Evolutionary conservation across 1,139 yeast species (phyloP).

Genomic region (Blastobotrys malaysiensis): DNA sequence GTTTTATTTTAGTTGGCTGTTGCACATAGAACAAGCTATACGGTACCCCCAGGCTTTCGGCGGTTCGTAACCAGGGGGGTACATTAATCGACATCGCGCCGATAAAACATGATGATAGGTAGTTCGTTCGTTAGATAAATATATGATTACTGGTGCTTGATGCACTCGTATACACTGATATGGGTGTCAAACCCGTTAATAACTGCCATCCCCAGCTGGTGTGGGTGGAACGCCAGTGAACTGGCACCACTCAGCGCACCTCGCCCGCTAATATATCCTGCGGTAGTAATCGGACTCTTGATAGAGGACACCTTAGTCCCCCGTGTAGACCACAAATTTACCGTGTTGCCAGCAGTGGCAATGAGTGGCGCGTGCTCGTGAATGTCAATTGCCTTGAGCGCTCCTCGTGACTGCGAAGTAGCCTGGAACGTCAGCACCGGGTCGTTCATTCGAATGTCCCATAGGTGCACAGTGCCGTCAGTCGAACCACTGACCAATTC

Average conservation of each 20-base stretch:
- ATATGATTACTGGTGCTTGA: slow-evolving; percentile 1
- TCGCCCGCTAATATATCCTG: slow-evolving; percentile 5
- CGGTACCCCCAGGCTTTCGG: too few species aligned
- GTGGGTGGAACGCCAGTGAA: slow-evolving; percentile 81
- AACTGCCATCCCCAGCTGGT: slow-evolving; percentile 87
- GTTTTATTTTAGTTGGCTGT: too few species aligned
- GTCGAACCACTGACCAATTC: slow-evolving; percentile 79
- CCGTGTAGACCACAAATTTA: slow-evolving; percentile 82
- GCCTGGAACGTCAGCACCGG: slow-evolving; percentile 66
- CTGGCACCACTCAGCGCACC: slow-evolving; percentile 35
- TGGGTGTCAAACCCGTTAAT: slow-evolving; percentile 75
- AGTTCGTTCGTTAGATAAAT: neutral
- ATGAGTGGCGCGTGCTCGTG: slow-evolving; percentile 97
- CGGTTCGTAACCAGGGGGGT: too few species aligned
- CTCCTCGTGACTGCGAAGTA: slow-evolving; percentile 43
- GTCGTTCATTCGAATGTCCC: slow-evolving; percentile 79
- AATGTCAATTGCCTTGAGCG: slow-evolving; percentile 66
- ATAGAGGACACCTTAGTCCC: slow-evolving; percentile 68
- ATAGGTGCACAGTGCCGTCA: slow-evolving; percentile 76
- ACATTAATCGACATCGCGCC: too few species aligned
- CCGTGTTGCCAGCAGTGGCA: slow-evolving; percentile 75
- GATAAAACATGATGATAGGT: too few species aligned
- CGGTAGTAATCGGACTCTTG: slow-evolving; percentile 43
- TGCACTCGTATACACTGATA: slow-evolving; percentile 52
- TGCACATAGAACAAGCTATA: too few species aligned